Conservation (phyloP, 148 eudicot species). For the Pharnaceum exiguum region DNA sequence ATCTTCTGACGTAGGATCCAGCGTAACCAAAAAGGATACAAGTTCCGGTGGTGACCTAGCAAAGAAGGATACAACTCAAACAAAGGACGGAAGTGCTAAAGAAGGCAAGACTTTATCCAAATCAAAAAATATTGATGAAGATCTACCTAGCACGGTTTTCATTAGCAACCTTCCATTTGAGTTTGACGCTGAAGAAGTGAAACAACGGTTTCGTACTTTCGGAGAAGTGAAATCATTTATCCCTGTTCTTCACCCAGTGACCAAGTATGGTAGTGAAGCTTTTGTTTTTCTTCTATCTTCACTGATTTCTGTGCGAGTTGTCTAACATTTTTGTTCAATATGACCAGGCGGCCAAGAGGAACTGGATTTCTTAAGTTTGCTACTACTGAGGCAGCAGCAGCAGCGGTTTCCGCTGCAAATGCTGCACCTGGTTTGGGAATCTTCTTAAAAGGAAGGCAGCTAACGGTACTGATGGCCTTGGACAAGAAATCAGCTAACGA, state of each 20-base stretch:
- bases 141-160: conserved; percentile 66
- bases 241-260: conserved; percentile 79
- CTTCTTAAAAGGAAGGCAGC: conserved; percentile 69
- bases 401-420: conserved; percentile 70
- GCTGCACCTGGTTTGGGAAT: conserved; percentile 70
- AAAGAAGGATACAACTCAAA: conserved; percentile 22
- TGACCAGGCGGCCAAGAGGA: conserved; percentile 85
- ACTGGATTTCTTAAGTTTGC: conserved; percentile 86
- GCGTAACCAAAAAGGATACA: conserved; percentile 19
- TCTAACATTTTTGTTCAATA: conserved; percentile 14
- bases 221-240: conserved; percentile 76
- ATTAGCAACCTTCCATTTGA: conserved; percentile 91
- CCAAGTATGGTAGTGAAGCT: conserved; percentile 50
- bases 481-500: conserved; percentile 85
- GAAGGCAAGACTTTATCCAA: conserved; percentile 23
- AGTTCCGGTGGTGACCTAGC: conserved; percentile 22
- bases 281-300: neutral
- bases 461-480: conserved; percentile 79
- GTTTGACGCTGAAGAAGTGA: conserved; percentile 69
- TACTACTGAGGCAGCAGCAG: conserved; percentile 54
- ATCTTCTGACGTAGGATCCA: conserved; percentile 17
- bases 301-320: neutral
- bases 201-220: conserved; percentile 77
- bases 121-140: conserved; percentile 44
- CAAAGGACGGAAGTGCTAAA: conserved; percentile 17